These are phyloP conservation scores for Chalciporus piperatoides DNA, from an alignment of 1,284 basidiomycete species.

Conservation along the genomic window DNA sequence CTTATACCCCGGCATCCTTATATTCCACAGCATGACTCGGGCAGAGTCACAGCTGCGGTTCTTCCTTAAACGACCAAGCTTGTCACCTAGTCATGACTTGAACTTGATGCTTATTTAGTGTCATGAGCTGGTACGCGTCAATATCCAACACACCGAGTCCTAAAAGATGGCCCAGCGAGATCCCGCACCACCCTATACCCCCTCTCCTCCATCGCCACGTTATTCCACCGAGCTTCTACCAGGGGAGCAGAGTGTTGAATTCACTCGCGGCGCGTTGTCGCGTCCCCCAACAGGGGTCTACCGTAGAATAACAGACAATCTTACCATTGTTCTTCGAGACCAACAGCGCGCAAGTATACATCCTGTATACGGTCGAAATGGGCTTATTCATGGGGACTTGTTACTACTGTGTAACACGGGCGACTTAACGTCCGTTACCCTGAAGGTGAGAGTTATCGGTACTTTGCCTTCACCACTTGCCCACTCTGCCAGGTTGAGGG, in stretches of 20 bases:
- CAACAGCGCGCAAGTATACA: constrained; percentile 23
- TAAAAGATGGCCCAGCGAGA: constrained; percentile 17
- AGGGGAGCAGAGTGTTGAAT: constrained; percentile 26
- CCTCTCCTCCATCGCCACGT: constrained; percentile 23
- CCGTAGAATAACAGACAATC: constrained; percentile 31
- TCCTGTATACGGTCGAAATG: constrained; percentile 24
- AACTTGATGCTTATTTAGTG: constrained; percentile 1
- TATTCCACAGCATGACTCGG: constrained; percentile 3
- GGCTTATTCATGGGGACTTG: constrained; percentile 26
- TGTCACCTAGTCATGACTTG: not conserved
- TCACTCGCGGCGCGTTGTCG: constrained; percentile 6
- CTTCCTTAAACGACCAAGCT: not conserved
- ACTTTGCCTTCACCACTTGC: constrained; percentile 1
- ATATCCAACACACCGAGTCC: not conserved
- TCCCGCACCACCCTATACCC: constrained; percentile 21
- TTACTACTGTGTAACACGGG: constrained; percentile 12
- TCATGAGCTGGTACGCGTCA: not conserved
- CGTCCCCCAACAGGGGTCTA: constrained; percentile 21
- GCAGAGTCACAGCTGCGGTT: not conserved
- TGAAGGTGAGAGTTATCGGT: constrained; percentile 22
- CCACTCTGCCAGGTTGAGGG: constrained; percentile 27
- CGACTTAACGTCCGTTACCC: constrained; percentile 18
- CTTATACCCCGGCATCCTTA: constrained; percentile 17
- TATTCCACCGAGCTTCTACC: constrained; percentile 28
- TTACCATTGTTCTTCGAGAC: constrained; percentile 26